Evolutionary conservation across 331 rosid genomes (phyloP), one percentile per base, ranked within the genome.

Genomic region (Quercus tomentella): DNA sequence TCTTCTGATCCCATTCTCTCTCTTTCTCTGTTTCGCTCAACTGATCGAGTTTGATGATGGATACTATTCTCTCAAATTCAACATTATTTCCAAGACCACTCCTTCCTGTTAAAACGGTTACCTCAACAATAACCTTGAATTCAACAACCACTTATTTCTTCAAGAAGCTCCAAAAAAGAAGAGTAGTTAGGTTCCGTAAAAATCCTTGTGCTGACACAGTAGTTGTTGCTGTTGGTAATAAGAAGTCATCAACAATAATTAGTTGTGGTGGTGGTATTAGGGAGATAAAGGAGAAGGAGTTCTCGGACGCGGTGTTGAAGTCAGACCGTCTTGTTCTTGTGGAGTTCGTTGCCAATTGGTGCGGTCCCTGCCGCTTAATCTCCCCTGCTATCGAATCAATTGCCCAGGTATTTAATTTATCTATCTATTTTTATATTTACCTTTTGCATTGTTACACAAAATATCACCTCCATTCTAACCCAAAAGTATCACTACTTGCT

Each of bases 341-440:
- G 26, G 98, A 93, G 86, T 93, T 93, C 82, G 91, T 93, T 22
- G 97, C 98, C 78, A 91, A 10, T 74, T 93, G 98, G 97, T 93
- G 98, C 12, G 98, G 97, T 67, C 98, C 98, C 58, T 93, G 98
- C 89, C 93, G 97, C 56, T 84, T 93, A 55, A 88, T 93, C 82
- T 73, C 97, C 57, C 94, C 97, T 9, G 85, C 87, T 14, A 87
- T 93, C 71, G 91, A 93, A 86, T 87, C 87, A 85, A 63, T 82
- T 31, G 92, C 97, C 78, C 87, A 93, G 94, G 97, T 93, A 41
- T 41, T 8, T 41, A 0, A 8, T 41, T 41, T 41, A 41, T 8
- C 45, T 2, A 41, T 41, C 45, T 41, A 41, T 41, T 41, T 41
- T 41, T 8, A 7, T 9, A 41, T 41, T 41, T 41, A 41, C 45